Conservation (phyloP, 2,329 filamentous ascomycete species). For the Fusarium marasasianum region DNA sequence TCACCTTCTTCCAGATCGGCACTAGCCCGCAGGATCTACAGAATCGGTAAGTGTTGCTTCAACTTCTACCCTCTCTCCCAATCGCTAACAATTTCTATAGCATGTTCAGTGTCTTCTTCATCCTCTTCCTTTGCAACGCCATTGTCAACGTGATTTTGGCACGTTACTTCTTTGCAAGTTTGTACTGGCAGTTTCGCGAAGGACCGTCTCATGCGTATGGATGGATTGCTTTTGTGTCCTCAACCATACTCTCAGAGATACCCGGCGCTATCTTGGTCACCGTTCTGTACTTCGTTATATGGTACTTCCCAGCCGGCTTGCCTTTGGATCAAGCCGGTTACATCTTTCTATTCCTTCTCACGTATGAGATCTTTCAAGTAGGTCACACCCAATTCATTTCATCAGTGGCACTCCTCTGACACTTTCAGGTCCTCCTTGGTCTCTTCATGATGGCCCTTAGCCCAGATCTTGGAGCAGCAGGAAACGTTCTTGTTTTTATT, state of each 20-base stretch:
- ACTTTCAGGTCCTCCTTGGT: not conserved
- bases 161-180: not conserved
- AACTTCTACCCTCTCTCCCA: rapidly evolving
- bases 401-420: not conserved
- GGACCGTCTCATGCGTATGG: not conserved
- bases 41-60: not conserved
- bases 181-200: not conserved
- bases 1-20: not conserved
- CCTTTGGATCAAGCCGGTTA: not conserved
- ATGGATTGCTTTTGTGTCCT: not conserved
- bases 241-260: not conserved
- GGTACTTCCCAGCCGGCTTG: not conserved
- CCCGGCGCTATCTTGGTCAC: not conserved
- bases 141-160: not conserved
- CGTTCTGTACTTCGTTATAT: not conserved
- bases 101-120: not conserved
- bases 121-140: not conserved
- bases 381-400: rapidly evolving
- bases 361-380: not conserved
- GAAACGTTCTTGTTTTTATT: not conserved
- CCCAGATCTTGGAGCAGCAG: not conserved
- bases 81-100: not conserved
- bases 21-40: not conserved
- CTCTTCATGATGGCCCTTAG: not conserved
- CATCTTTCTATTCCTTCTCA: not conserved